Conservation (phyloP, 2,329 filamentous ascomycete genomes). For the Gliomastix tumulicola region DNA sequence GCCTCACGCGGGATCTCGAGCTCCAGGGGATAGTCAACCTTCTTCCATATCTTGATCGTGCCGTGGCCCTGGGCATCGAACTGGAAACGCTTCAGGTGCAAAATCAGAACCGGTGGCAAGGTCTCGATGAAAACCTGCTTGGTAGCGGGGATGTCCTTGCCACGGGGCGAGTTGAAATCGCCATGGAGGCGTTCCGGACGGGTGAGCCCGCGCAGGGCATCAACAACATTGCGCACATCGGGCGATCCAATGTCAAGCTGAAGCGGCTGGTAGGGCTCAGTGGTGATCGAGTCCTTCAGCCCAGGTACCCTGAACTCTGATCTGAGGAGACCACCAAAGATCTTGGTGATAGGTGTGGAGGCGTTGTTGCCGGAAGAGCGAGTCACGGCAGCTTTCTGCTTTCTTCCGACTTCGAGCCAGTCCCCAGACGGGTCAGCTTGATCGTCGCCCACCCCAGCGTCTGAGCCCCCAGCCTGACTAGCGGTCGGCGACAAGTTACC, state of each 20-base stretch:
- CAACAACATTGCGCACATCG: conserved; percentile 82
- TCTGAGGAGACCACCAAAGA: conserved; percentile 86
- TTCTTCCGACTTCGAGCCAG: conserved; percentile 91
- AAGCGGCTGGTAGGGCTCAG: conserved; percentile 89
- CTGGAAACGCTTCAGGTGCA: conserved; percentile 96
- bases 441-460: conserved; percentile 13
- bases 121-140: conserved; percentile 95
- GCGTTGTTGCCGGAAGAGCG: conserved; percentile 72
- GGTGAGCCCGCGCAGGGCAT: conserved; percentile 81
- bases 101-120: conserved; percentile 82
- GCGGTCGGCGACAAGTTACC: conserved; percentile 23
- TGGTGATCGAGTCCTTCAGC: conserved; percentile 81
- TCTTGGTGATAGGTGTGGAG: conserved; percentile 83
- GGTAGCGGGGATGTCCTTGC: conserved; percentile 69
- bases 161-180: conserved; percentile 74
- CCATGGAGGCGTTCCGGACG: conserved; percentile 78
- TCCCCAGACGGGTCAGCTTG: conserved; percentile 31
- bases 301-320: conserved; percentile 86
- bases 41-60: conserved; percentile 98
- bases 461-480: conserved; percentile 20
- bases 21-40: conserved; percentile 89
- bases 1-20: conserved; percentile 89
- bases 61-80: conserved; percentile 76
- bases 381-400: conserved; percentile 81
- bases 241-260: conserved; percentile 90